Base-by-base conservation (phyloP, 1,284 basidiomycete genomes). In the Ceratobasidium sp. region DNA sequence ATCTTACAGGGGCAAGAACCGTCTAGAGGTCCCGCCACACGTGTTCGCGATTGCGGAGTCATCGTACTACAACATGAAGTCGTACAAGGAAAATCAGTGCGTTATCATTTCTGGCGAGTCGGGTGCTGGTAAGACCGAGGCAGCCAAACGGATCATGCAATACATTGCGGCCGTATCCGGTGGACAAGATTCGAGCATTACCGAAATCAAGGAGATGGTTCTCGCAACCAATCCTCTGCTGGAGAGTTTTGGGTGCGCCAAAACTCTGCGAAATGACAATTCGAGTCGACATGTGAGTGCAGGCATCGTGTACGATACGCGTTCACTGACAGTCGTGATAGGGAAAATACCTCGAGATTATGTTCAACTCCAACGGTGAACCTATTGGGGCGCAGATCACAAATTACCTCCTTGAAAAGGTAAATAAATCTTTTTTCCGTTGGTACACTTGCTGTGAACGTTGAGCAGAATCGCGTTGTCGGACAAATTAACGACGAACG, bases 161-260 rank as follows among this genome's bases (percentile, higher is more conserved):
- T 99, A 99, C 80, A 98, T 99, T 76, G 97, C 97, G 12, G 97
- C 94, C 5, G 97, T 99, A 1, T 95, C 94, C 43, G 93, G 93
- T 70, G 91, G 92, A 1, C 87, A 90, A 75, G 91, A 91, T 78
- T 89, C 86, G 78, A 90, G 89, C 76, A 98, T 99, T 75, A 93
- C 97, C 80, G 92, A 96, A 80, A 96, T 99, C 81, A 98, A 99
- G 84, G 96, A 99, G 79, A 99, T 99, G 97, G 97, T 99, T n/a
- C 85, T 99, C 50, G 97, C 97, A 9, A 99, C 97, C 18, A 99
- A 99, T 80, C 97, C 97, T 26, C 82, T 99, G 48, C 84, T 99
- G 75, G 97, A 99, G 82, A 97, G 94, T 82, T 99, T 99, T 77
- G 97, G 97, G 28, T 99, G 97, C 82, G 97, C 97, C 30, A 99